Evolutionary conservation across 176 grass and related monocot species (phyloP), one percentile per base, ranked within the genome.

Genomic region (Cenchrus fungigraminus): DNA sequence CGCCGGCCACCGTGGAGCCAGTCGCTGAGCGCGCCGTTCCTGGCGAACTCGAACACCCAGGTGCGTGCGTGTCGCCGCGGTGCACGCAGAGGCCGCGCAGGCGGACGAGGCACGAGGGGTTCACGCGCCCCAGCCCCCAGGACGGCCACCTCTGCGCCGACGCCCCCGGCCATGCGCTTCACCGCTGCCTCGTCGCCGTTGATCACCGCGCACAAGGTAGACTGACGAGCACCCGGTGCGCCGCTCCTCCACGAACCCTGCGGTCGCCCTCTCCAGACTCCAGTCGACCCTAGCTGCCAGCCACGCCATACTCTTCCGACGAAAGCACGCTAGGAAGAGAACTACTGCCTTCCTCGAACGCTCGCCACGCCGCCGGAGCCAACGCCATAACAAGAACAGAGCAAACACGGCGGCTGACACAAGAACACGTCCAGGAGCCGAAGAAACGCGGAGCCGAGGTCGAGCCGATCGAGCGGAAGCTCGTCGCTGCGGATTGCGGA

Each of bases 11-110:
- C 52, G 14, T 89, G 89, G 62, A 96, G 86, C 91, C 91, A 89
- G 65, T 91, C 86, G 62, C 77, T 70, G 82, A 96, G 94, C 61
- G 91, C 90, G 34, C 94, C 88, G 49, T 89, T 92, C 74, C 86
- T 83, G 2, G 86, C 91, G 76, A 71, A 91, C 78, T 91, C 83
- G 81, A 86, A 87, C 53, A 93, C 31, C 91, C 17, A 96, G 86
- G 87, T 74, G 93, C 17, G 87, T 74, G 93, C 17, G 91, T 91
- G 84, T 93, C 83, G 54, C 15, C 16, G 54, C 54, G 16, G 54
- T 56, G 54, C 54, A 56, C 54, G 54, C 3, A 56, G 15, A 56
- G 54, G 54, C 54, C 54, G 54, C 50, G 11, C 50, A 52, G 50
- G 50, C 11, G 16, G 54, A 56, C 54, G 54, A 53, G 51, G 51